These are phyloP conservation scores for Moniliella sp. DNA, from an alignment of 1,284 basidiomycete species.

Conservation along the genomic window DNA sequence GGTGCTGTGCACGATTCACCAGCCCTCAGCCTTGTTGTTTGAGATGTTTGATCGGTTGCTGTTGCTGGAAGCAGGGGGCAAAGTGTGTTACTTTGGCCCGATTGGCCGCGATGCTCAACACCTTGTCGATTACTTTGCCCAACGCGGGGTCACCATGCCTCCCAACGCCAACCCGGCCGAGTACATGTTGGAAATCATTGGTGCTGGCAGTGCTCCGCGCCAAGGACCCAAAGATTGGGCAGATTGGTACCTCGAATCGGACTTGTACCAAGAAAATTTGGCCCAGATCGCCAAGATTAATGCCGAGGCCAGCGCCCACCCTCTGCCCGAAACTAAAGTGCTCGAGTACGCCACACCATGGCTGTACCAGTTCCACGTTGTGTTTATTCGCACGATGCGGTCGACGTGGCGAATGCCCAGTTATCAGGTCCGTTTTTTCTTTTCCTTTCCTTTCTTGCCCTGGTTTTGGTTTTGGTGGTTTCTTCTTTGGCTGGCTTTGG, in stretches of 20 bases:
- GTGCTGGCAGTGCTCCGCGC: constrained; percentile 25
- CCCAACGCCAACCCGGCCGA: constrained; percentile 40
- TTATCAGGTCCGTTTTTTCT: too few species aligned
- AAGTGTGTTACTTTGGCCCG: constrained; percentile 43
- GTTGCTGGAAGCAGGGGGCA: constrained; percentile 18
- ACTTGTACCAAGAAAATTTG: constrained; percentile 30
- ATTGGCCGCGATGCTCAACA: constrained; percentile 40
- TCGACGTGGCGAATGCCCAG: constrained; percentile 32
- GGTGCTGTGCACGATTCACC: constrained; percentile 40
- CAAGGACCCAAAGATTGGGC: constrained; percentile 32
- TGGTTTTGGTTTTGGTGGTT: constrained; percentile 34
- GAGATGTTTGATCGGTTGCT: constrained; percentile 45
- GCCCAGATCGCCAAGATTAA: constrained; percentile 38
- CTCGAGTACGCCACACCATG: constrained; percentile 46
- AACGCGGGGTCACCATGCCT: constrained; percentile 39
- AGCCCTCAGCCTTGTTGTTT: constrained; percentile 46
- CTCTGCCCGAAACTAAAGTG: constrained; percentile 17
- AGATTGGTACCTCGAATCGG: constrained; percentile 33
- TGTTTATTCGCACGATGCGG: constrained; percentile 50
- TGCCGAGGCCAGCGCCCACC: constrained; percentile 33
- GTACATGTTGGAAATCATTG: constrained; percentile 37
- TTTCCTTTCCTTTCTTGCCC: too few species aligned
- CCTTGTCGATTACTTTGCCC: constrained; percentile 41
- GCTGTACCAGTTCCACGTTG: constrained; percentile 53
- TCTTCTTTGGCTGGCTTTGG: constrained; percentile 42